These are phyloP conservation scores for Penicillium ucsense DNA, from an alignment of 495 filamentous ascomycete species.

Conservation along the genomic window DNA sequence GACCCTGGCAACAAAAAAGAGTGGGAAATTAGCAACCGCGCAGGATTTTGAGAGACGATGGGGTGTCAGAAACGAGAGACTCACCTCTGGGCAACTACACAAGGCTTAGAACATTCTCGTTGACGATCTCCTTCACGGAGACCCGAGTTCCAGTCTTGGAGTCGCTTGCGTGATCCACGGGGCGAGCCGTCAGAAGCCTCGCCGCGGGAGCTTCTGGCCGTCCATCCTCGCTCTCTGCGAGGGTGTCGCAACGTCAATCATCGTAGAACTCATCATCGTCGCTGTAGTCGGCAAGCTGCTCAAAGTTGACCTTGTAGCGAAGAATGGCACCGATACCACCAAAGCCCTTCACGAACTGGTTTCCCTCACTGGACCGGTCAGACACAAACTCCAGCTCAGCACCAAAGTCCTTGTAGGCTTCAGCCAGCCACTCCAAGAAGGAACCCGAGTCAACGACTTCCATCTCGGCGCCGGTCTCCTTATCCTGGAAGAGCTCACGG, in stretches of 20 bases:
- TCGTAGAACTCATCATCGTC: constrained; percentile 99
- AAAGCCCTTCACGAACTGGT: constrained; percentile 99
- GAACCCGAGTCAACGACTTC: constrained; percentile 74
- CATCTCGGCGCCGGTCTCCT: constrained; percentile 93
- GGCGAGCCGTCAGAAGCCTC: constrained; percentile 52
- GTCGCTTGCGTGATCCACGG: constrained; percentile 30
- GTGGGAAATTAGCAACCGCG: neutral
- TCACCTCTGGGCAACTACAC: constrained; percentile 33
- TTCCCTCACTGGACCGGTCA: constrained; percentile 91
- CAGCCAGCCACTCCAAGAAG: constrained; percentile 97
- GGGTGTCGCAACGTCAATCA: constrained; percentile 91
- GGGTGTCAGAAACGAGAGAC: neutral
- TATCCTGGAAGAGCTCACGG: constrained; percentile 84
- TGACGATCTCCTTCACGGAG: constrained; percentile 21
- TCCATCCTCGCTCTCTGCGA: constrained; percentile 82
- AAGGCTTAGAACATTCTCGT: constrained; percentile 23
- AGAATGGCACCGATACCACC: constrained; percentile 96
- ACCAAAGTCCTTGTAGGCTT: constrained; percentile 95
- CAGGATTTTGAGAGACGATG: neutral
- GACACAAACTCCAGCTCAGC: constrained; percentile 96
- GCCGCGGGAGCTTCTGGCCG: constrained; percentile 60
- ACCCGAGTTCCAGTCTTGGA: constrained; percentile 27
- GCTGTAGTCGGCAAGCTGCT: constrained; percentile 87
- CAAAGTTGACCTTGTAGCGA: constrained; percentile 99
- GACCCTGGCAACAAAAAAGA: constrained; percentile 21